Percentiles rank a stretch among this genome's conserved stretches.
Conservation (phyloP, 192 early-diverging fungal genomes). For the Coemansia sp. region DNA sequence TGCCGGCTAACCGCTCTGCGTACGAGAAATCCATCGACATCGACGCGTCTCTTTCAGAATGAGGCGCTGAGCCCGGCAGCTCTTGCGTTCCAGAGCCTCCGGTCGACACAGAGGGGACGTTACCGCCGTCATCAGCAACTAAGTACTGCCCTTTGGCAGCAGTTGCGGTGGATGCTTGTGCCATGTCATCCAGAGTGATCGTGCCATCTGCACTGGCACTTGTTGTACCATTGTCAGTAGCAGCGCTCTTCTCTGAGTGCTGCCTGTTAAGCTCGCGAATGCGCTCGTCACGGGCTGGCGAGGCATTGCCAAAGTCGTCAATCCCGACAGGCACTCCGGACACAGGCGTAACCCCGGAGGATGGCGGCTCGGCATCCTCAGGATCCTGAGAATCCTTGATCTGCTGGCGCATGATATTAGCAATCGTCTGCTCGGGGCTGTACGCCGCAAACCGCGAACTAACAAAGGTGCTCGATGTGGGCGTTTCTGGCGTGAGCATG, state of each 20-base stretch:
- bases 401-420: not conserved
- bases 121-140: not conserved
- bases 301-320: constrained; percentile 7
- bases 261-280: not conserved
- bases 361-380: not conserved
- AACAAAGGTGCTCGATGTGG: constrained; percentile 16
- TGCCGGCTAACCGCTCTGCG: constrained; percentile 1
- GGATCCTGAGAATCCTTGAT: not conserved
- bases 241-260: constrained; percentile 7
- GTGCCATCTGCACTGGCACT: constrained; percentile 30
- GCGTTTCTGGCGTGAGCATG: constrained; percentile 42
- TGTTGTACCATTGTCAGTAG: constrained; percentile 14
- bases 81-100: not conserved
- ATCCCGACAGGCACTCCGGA: not conserved
- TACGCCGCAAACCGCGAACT: not conserved
- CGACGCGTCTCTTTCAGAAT: not conserved
- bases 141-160: not conserved
- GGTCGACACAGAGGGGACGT: not conserved
- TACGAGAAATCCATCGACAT: constrained; percentile 9
- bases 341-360: not conserved
- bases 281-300: not conserved
- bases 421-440: not conserved
- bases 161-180: constrained; percentile 11
- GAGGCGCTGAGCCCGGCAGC: not conserved
- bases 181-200: constrained; percentile 37